Conservation (phyloP, 1,284 basidiomycete genomes). For the Ganoderma leucocontextum region DNA sequence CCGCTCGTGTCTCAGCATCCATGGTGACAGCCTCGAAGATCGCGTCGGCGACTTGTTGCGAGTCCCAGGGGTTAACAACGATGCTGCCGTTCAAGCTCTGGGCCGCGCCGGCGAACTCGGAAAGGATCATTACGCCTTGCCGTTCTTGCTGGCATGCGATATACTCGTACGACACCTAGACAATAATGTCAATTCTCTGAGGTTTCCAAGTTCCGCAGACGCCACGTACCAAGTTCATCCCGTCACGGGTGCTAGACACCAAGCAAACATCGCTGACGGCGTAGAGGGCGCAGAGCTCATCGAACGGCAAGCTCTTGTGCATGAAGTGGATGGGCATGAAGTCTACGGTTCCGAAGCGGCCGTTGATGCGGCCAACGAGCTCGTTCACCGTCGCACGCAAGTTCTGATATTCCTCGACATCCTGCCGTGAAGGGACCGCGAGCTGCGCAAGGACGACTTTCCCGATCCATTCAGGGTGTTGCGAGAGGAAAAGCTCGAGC, state of each 20-base stretch:
- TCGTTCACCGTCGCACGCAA: conserved; percentile 96
- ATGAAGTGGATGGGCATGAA: conserved; percentile 99
- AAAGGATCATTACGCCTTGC: conserved; percentile 97
- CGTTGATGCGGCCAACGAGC: conserved; percentile 97
- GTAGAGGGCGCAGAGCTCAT: conserved; percentile 96
- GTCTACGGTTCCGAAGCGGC: conserved; percentile 97
- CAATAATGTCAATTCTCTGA: not conserved
- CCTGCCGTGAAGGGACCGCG: conserved; percentile 96
- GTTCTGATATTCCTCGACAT: conserved; percentile 99
- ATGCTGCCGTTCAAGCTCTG: conserved; percentile 94
- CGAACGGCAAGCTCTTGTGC: conserved; percentile 94
- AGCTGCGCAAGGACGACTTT: conserved; percentile 98
- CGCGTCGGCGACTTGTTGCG: conserved; percentile 94
- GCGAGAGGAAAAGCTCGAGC: conserved; percentile 94
- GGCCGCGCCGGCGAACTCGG: conserved; percentile 98
- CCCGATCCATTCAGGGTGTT: conserved; percentile 99
- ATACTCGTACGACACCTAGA: conserved; percentile 98
- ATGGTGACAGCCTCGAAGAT: conserved; percentile 96
- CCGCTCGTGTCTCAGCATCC: conserved; percentile 79
- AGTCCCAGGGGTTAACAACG: conserved; percentile 97
- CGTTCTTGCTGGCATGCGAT: conserved; percentile 93
- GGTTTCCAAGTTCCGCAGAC: not conserved
- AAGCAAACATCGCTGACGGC: conserved; percentile 97
- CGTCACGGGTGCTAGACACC: conserved; percentile 94
- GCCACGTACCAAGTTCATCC: conserved; percentile 93